phyloP scores from a whole-genome alignment of 176 grass and related monocot species.

The Stipa capillata region DNA sequence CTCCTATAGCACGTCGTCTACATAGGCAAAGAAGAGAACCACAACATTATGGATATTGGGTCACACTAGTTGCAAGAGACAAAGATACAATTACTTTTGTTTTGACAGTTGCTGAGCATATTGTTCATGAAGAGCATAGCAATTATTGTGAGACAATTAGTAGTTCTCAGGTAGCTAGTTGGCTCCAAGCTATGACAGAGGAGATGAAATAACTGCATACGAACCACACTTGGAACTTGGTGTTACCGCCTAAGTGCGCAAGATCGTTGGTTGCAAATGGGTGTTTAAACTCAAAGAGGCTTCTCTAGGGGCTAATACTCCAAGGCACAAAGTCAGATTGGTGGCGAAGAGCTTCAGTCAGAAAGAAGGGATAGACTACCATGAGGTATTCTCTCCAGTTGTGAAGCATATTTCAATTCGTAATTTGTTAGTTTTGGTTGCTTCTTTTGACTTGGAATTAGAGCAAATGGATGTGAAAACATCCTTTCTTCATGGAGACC shows the following conservation, averaged over 20 bases:
- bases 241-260: neutral
- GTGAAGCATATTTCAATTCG: neutral
- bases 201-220: slow-evolving; percentile 9
- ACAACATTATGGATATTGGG: neutral
- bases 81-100: neutral
- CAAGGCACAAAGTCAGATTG: too few species aligned
- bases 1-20: neutral
- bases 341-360: too few species aligned
- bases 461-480: neutral
- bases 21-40: neutral
- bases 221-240: slow-evolving; percentile 4
- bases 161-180: neutral
- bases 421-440: neutral
- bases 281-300: neutral
- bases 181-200: neutral
- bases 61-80: neutral
- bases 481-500: neutral
- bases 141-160: neutral
- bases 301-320: neutral
- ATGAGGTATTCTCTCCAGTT: too few species aligned
- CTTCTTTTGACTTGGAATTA: neutral
- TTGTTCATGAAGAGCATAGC: neutral
- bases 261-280: slow-evolving; percentile 22
- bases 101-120: neutral
- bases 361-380: neutral